Conservation (phyloP, 78 protist genomes). For the Speleostelium caveatum region DNA sequence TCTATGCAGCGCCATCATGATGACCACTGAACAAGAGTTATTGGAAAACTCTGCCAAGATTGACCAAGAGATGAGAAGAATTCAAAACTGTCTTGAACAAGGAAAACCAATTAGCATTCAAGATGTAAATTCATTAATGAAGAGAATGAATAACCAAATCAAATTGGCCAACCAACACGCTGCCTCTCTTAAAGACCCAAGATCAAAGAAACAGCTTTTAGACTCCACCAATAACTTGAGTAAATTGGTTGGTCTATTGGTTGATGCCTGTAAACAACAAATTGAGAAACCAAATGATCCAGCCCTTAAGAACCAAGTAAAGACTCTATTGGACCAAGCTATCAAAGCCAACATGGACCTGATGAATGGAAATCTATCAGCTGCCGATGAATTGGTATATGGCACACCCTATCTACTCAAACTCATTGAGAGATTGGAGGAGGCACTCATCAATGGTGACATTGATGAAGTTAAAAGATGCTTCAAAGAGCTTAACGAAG, state of each 20-base stretch:
- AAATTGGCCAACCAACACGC: constrained; percentile 71
- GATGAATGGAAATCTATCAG: constrained; percentile 24
- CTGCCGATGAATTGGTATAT: constrained; percentile 70
- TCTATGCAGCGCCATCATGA: constrained; percentile 38
- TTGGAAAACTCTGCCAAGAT: constrained; percentile 68
- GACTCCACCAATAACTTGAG: constrained; percentile 40
- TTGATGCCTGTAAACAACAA: constrained; percentile 52
- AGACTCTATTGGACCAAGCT: neutral
- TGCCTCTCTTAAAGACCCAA: constrained; percentile 35
- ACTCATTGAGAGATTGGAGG: constrained; percentile 46
- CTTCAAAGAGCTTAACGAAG: constrained; percentile 55
- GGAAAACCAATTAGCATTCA: constrained; percentile 36
- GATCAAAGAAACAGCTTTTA: constrained; percentile 20
- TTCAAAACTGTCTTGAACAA: constrained; percentile 11
- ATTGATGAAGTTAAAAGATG: constrained; percentile 29
- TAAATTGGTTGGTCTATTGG: constrained; percentile 12
- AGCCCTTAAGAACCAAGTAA: neutral
- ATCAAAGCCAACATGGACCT: constrained; percentile 33
- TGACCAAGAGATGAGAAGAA: constrained; percentile 62
- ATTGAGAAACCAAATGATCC: constrained; percentile 11
- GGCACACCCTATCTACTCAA: constrained; percentile 66
- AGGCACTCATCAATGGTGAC: constrained; percentile 48
- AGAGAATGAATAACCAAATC: constrained; percentile 59
- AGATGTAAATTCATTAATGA: constrained; percentile 37
- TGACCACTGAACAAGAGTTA: constrained; percentile 59